These are phyloP conservation scores for Afroboletus lepidellus DNA, from an alignment of 1,284 basidiomycete genomes.

Conservation along the genomic window DNA sequence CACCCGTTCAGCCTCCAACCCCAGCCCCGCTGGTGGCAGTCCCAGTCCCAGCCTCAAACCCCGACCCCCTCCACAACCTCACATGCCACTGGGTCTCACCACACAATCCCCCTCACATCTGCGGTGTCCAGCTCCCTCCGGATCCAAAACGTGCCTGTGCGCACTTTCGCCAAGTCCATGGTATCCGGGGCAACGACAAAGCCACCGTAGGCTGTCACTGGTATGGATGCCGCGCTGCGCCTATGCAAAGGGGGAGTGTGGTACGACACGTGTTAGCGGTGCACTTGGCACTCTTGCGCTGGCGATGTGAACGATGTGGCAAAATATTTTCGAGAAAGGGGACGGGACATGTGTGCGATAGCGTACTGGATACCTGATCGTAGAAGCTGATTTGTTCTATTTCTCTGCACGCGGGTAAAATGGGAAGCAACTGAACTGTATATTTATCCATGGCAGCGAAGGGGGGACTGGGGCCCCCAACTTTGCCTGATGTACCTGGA, in stretches of 20 bases:
- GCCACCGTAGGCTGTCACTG: constrained; percentile 9
- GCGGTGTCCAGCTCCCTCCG: constrained; percentile 6
- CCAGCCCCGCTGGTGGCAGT: neutral
- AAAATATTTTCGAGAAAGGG: constrained; percentile 20
- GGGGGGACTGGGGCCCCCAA: neutral
- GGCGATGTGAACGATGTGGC: constrained; percentile 16
- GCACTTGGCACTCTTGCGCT: constrained; percentile 17
- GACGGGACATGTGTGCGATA: constrained; percentile 10
- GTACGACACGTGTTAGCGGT: constrained; percentile 21
- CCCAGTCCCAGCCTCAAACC: neutral
- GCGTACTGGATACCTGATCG: neutral
- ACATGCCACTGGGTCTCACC: constrained; percentile 14
- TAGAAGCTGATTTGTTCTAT: neutral
- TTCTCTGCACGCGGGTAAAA: neutral
- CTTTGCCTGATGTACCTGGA: neutral
- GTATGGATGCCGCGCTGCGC: constrained; percentile 11
- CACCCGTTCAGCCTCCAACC: neutral
- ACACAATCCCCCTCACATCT: neutral
- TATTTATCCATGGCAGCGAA: neutral
- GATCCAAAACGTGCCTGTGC: constrained; percentile 10
- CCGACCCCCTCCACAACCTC: neutral
- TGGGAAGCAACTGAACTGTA: neutral
- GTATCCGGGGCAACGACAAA: constrained; percentile 22
- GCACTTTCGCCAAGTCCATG: constrained; percentile 18
- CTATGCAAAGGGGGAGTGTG: constrained; percentile 24